Evolutionary conservation across 75 land plant species (phyloP), one percentile per base, ranked within the genome.

Genomic region (Chamaecyparis obtusa): DNA sequence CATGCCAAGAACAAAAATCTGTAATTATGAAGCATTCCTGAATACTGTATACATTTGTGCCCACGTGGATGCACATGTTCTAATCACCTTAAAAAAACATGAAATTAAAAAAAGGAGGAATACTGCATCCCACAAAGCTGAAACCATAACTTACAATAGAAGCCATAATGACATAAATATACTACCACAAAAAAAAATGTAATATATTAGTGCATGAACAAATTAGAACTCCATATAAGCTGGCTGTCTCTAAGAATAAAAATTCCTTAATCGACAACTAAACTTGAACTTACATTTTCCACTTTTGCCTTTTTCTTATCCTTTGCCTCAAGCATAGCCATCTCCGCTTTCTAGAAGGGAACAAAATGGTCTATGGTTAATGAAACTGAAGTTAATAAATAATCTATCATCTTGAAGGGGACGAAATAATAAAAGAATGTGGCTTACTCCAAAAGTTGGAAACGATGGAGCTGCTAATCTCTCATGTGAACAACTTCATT

Each of bases 251-350:
- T 21, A 30, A 19, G 33, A 78, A 24, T n/a, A 64, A 89, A 60
- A 82, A 72, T 82, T 15, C 39, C 94, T n/a, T 5, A 27, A 10
- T 0, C 14, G 43, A 37, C 86, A 83, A 41, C 17, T 56, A 48
- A 87, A 87, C 35, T 87, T 87, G 88, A 46, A 36, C 91, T 86
- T 93, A 97, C 99, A 92, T 74, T 87, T 95, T 93, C 97, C 35
- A 51, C 39, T 89, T 91, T 93, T 84, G 92, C 87, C 49, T 87
- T 86, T 36, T 78, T 87, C 86, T 87, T 90, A 60, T 91, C 90
- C 83, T 92, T 93, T 83, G 97, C 97, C 79, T 95, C 99, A 85
- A 98, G 93, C 49, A 93, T 94, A 83, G 99, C 97, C 56, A 92
- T 43, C 86, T 98, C 99, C 75, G 93, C 91, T 89, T 94, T 99